phyloP scores from a whole-genome alignment of 2,329 filamentous ascomycete genomes.

The Botrytis squamosa region DNA sequence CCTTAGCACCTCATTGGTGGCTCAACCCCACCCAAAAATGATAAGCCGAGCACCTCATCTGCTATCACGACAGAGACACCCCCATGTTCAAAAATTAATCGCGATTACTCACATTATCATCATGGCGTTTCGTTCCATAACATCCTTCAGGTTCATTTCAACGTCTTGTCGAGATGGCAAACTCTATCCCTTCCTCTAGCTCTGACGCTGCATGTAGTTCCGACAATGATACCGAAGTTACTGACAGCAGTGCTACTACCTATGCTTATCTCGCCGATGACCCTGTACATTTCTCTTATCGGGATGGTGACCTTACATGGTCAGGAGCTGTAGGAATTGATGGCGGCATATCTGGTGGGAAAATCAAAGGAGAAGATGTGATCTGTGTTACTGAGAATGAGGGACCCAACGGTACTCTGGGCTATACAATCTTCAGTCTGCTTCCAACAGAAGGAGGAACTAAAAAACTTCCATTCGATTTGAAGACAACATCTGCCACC shows the following conservation, averaged over 20 bases:
- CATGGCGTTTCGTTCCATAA: slow-evolving; percentile 10
- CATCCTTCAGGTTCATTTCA: neutral
- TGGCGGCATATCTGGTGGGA: slow-evolving; percentile 13
- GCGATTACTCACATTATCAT: neutral
- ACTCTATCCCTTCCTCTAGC: slow-evolving; percentile 19
- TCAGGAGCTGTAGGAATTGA: slow-evolving; percentile 1
- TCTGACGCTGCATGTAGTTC: slow-evolving; percentile 19
- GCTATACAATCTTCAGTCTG: slow-evolving; percentile 44
- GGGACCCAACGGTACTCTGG: slow-evolving; percentile 17
- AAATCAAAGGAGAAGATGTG: slow-evolving; percentile 39
- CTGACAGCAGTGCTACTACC: slow-evolving; percentile 24
- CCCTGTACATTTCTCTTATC: slow-evolving; percentile 24
- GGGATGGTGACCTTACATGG: slow-evolving; percentile 26
- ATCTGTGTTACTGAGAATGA: slow-evolving; percentile 35
- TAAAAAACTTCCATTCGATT: slow-evolving; percentile 30
- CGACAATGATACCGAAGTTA: slow-evolving; percentile 19
- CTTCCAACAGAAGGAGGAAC: slow-evolving; percentile 26
- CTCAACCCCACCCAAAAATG: slow-evolving; percentile 1
- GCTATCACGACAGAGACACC: slow-evolving; percentile 3
- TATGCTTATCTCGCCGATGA: slow-evolving; percentile 20
- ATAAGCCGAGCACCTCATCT: slow-evolving; percentile 11
- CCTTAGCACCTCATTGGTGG: neutral
- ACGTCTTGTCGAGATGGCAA: slow-evolving; percentile 11
- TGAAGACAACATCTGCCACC: slow-evolving; percentile 37
- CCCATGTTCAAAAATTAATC: slow-evolving; percentile 4